phyloP scores from a whole-genome alignment of 768 basidiomycete genomes.

The Psilocybe cyanescens region DNA sequence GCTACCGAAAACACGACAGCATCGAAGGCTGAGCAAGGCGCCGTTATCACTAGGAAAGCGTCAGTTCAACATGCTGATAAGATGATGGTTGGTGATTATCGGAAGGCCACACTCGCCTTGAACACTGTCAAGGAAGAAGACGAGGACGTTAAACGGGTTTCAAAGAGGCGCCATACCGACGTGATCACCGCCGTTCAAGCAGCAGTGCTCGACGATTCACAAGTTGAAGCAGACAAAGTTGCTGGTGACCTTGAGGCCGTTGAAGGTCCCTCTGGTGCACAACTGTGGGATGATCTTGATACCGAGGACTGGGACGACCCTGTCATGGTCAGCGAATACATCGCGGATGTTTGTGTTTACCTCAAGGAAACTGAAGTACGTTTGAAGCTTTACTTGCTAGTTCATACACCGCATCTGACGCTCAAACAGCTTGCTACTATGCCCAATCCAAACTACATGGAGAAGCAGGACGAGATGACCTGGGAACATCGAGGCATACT shows the following conservation, averaged over 20 bases:
- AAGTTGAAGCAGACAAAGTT: constrained; percentile 38
- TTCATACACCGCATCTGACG: not conserved
- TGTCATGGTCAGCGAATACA: constrained; percentile 96
- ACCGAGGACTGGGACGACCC: constrained; percentile 91
- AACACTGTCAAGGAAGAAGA: constrained; percentile 34
- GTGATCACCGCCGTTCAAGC: constrained; percentile 29
- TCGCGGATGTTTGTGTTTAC: constrained; percentile 91
- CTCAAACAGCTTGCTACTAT: constrained; percentile 53
- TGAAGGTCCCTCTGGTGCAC: constrained; percentile 41
- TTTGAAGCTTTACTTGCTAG: not conserved
- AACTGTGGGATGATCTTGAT: constrained; percentile 48
- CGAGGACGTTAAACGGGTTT: constrained; percentile 53
- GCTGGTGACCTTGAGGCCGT: constrained; percentile 46
- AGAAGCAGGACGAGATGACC: constrained; percentile 76
- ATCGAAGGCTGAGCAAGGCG: constrained; percentile 15
- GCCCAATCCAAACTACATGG: constrained; percentile 87
- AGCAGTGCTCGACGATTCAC: constrained; percentile 39
- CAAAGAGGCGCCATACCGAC: constrained; percentile 70
- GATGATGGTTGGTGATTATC: constrained; percentile 23
- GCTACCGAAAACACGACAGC: constrained; percentile 21
- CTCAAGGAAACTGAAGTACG: constrained; percentile 82
- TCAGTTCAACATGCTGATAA: constrained; percentile 19
- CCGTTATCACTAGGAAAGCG: constrained; percentile 8
- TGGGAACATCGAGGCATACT: constrained; percentile 92
- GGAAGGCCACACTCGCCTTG: not conserved